Conservation (phyloP, 2,329 filamentous ascomycete genomes). For the Beauveria sp. region DNA sequence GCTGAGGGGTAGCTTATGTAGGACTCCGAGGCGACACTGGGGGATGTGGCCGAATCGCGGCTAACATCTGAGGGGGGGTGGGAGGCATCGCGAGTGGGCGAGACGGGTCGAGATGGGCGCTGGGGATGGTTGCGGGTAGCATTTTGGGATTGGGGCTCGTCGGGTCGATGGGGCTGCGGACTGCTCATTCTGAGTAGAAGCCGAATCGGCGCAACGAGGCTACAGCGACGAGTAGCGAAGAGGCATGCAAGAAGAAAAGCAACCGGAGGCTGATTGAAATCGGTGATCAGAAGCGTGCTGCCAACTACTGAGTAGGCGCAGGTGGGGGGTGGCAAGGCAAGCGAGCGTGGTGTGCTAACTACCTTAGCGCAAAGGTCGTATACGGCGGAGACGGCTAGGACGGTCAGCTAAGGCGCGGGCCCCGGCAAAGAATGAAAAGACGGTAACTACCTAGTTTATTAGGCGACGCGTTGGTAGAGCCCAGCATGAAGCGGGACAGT, state of each 20-base stretch:
- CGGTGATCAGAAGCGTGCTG: background rate
- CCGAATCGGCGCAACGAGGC: background rate
- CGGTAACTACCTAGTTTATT: background rate
- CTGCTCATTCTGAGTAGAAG: conserved; percentile 5
- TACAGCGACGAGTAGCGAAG: conserved; percentile 2
- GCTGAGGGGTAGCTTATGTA: conserved; percentile 21
- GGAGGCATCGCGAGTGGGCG: background rate
- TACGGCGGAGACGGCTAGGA: background rate
- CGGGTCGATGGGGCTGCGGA: background rate
- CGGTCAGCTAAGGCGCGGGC: background rate
- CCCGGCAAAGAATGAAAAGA: background rate
- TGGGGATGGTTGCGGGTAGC: background rate
- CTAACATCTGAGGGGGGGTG: background rate
- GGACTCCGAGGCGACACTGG: conserved; percentile 1
- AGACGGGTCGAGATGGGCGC: background rate
- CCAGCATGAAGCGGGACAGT: background rate
- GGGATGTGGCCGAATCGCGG: background rate
- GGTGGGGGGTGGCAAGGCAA: background rate
- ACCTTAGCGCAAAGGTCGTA: background rate
- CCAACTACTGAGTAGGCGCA: background rate
- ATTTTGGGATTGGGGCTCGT: background rate
- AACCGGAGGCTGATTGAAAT: background rate
- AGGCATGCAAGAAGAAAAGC: background rate
- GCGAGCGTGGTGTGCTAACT: background rate
- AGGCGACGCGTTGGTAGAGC: background rate